Evolutionary conservation across 805 yeast genomes (phyloP).

Genomic region (Zygosaccharomyces bisporus): DNA sequence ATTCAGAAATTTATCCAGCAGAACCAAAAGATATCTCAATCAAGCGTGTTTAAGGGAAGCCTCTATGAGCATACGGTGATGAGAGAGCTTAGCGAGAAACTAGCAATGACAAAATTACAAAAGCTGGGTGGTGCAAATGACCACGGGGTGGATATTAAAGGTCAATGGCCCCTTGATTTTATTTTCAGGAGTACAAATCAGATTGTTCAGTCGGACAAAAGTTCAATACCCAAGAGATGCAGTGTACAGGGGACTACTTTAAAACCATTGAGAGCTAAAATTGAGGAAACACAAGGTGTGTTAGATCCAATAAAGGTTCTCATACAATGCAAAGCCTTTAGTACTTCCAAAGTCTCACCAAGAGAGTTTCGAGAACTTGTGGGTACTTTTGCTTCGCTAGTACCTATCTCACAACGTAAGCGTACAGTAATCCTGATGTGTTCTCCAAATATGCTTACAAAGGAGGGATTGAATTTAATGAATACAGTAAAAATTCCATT

Average conservation of each 20-base stretch:
- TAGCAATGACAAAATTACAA: conserved; percentile 22
- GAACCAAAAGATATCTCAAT: conserved; percentile 22
- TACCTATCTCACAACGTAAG: conserved; percentile 18
- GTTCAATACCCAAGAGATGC: conserved; percentile 17
- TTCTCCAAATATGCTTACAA: conserved; percentile 33
- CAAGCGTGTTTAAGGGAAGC: conserved; percentile 35
- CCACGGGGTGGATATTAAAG: conserved; percentile 34
- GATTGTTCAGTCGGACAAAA: conserved; percentile 7
- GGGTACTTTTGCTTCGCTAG: conserved; percentile 30
- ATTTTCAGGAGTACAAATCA: conserved; percentile 16
- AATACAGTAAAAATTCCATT: conserved; percentile 30
- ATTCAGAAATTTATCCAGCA: conserved; percentile 20
- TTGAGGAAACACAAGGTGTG: conserved; percentile 7
- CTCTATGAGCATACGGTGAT: conserved; percentile 34
- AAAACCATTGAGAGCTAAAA: conserved; percentile 23
- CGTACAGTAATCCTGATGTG: conserved; percentile 30
- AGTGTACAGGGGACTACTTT: conserved; percentile 19
- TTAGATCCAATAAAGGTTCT: conserved; percentile 21
- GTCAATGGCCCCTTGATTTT: conserved; percentile 25
- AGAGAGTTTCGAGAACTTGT: conserved; percentile 33
- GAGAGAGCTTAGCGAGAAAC: conserved; percentile 30
- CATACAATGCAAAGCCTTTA: conserved; percentile 35
- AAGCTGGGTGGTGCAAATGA: conserved; percentile 36
- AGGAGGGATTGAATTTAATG: conserved; percentile 30
- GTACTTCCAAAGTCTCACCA: conserved; percentile 28